Conservation (phyloP, 768 basidiomycete species). For the Boletus huronensis region DNA sequence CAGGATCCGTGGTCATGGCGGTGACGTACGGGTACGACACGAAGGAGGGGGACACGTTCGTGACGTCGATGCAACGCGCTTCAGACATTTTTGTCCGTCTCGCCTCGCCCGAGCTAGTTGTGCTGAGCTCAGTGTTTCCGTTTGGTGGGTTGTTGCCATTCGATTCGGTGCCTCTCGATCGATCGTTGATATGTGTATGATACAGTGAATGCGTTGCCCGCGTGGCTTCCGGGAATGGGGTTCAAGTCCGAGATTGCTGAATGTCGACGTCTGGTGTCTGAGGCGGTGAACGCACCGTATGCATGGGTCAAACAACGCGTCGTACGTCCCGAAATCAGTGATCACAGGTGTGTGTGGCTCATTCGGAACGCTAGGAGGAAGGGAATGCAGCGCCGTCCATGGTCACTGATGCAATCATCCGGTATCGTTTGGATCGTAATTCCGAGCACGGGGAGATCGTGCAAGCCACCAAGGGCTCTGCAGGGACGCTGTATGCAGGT, state of each 20-base stretch:
- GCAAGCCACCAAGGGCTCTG: constrained; percentile 16
- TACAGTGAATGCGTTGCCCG: constrained; percentile 18
- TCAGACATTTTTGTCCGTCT: constrained; percentile 4
- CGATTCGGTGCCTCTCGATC: background rate
- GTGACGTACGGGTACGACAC: constrained; percentile 18
- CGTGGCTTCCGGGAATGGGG: constrained; percentile 28
- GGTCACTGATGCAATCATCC: constrained; percentile 15
- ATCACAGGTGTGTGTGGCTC: background rate
- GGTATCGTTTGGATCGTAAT: constrained; percentile 4
- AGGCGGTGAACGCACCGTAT: constrained; percentile 13
- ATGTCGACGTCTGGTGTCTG: constrained; percentile 4
- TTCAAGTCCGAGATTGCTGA: constrained; percentile 17
- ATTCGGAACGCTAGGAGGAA: constrained; percentile 1
- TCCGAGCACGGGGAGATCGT: constrained; percentile 2
- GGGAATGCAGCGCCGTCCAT: constrained; percentile 12
- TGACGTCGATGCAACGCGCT: constrained; percentile 8
- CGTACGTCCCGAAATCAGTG: background rate
- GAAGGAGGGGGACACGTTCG: background rate
- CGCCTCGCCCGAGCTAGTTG: background rate
- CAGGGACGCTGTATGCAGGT: constrained; percentile 21
- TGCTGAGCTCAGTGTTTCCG: constrained; percentile 9
- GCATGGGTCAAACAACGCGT: constrained; percentile 6
- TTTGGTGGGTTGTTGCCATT: constrained; percentile 7
- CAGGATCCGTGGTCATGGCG: constrained; percentile 10
- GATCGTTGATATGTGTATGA: background rate